These are phyloP conservation scores for Microcyclospora tardicrescens DNA, from an alignment of 2,329 filamentous ascomycete genomes.

Conservation along the genomic window DNA sequence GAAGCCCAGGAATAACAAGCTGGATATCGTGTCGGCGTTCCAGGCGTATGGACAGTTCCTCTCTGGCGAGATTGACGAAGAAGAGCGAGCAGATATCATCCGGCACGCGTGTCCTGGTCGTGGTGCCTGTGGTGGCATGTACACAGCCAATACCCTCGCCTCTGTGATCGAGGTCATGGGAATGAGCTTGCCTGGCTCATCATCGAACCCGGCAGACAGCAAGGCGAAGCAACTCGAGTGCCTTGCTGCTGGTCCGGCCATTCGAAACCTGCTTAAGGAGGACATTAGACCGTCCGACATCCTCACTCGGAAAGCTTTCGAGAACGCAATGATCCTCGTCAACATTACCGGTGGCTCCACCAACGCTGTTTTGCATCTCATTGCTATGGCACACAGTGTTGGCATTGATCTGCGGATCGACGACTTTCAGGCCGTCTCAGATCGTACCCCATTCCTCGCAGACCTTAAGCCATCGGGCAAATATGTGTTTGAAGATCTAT, in stretches of 20 bases:
- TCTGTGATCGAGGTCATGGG: slow-evolving; percentile 40
- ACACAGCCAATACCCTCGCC: slow-evolving; percentile 42
- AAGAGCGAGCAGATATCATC: slow-evolving; percentile 88
- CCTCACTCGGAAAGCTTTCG: slow-evolving; percentile 35
- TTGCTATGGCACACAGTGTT: slow-evolving; percentile 39
- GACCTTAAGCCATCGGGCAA: slow-evolving; percentile 41
- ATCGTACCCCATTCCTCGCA: slow-evolving; percentile 38
- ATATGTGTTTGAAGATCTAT: slow-evolving; percentile 48
- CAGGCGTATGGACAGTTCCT: slow-evolving; percentile 96
- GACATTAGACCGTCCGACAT: slow-evolving; percentile 39
- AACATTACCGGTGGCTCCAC: slow-evolving; percentile 39
- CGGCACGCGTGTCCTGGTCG: slow-evolving; percentile 75
- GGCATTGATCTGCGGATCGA: slow-evolving; percentile 37
- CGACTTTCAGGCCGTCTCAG: slow-evolving; percentile 38
- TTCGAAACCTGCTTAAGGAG: slow-evolving; percentile 38
- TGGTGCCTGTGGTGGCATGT: slow-evolving; percentile 76
- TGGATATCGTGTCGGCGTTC: slow-evolving; percentile 96
- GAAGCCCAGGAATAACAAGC: slow-evolving; percentile 50
- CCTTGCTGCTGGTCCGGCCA: slow-evolving; percentile 36
- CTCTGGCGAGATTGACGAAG: slow-evolving; percentile 78
- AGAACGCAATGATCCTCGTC: slow-evolving; percentile 40
- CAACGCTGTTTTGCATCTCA: slow-evolving; percentile 38
- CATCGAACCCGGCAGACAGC: slow-evolving; percentile 38
- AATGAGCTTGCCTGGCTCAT: slow-evolving; percentile 38
- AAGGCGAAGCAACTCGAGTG: slow-evolving; percentile 40